phyloP scores from a whole-genome alignment of 345 rosid genomes.

The Salix purpurea region DNA sequence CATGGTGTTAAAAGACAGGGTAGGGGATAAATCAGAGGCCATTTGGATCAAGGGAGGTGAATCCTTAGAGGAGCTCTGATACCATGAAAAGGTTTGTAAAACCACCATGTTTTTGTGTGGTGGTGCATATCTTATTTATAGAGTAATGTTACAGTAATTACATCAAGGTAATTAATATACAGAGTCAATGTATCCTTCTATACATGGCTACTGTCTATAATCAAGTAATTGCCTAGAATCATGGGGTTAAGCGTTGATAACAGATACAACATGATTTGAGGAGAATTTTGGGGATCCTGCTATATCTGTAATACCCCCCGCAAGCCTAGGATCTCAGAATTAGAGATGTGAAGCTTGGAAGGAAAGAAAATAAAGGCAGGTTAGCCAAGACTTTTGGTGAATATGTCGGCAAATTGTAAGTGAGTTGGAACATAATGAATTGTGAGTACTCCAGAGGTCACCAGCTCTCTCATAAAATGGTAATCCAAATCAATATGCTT shows the following conservation, averaged over 20 bases:
- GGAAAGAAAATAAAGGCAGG: too few species aligned
- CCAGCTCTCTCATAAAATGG: too few species aligned
- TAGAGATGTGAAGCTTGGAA: too few species aligned
- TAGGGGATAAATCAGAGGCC: not conserved
- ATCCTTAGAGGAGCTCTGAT: not conserved
- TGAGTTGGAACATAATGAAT: too few species aligned
- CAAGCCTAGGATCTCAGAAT: too few species aligned
- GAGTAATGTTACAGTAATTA: too few species aligned
- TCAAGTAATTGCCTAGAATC: not conserved
- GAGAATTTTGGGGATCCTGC: not conserved
- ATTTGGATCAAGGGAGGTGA: not conserved
- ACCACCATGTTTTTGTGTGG: too few species aligned
- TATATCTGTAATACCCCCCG: not conserved
- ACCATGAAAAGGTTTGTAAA: not conserved
- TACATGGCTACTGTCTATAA: not conserved
- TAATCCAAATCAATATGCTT: too few species aligned
- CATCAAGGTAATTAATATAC: too few species aligned
- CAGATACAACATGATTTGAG: not conserved
- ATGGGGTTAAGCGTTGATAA: not conserved
- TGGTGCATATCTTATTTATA: not conserved
- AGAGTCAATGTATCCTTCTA: not conserved
- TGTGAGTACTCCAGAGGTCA: too few species aligned
- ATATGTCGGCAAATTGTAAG: too few species aligned
- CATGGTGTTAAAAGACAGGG: not conserved
- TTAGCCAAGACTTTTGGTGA: too few species aligned